Evolutionary conservation across 352 stramenopile species (phyloP).

Genomic region (Globisporangium splendens): DNA sequence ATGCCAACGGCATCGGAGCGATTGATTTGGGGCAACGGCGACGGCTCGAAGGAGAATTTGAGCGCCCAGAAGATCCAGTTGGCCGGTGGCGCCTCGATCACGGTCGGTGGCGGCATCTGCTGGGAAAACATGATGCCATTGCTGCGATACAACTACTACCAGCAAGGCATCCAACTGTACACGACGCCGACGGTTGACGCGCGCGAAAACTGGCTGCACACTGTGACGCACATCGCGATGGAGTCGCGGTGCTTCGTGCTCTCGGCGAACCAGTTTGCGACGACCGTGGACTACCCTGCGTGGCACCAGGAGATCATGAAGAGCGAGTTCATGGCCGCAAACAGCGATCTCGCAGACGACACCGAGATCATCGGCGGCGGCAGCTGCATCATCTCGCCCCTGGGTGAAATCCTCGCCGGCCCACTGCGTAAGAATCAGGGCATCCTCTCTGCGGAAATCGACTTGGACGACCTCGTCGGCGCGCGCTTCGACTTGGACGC

Average conservation of each 20-base stretch:
- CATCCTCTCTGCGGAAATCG: slow-evolving; percentile 20
- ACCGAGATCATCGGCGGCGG: slow-evolving; percentile 21
- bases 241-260: slow-evolving; percentile 29
- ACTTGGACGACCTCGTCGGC: slow-evolving; percentile 19
- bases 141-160: slow-evolving; percentile 24
- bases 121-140: slow-evolving; percentile 32
- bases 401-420: slow-evolving; percentile 21
- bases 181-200: slow-evolving; percentile 20
- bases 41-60: slow-evolving; percentile 21
- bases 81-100: slow-evolving; percentile 4
- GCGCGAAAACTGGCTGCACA: slow-evolving; percentile 22
- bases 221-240: slow-evolving; percentile 24
- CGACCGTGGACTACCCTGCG: slow-evolving; percentile 14
- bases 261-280: slow-evolving; percentile 27
- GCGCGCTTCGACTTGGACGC: slow-evolving; percentile 21
- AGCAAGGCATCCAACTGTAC: slow-evolving; percentile 24
- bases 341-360: slow-evolving; percentile 11
- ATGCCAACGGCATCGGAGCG: slow-evolving; percentile 25
- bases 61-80: slow-evolving; percentile 15
- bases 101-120: slow-evolving; percentile 19
- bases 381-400: slow-evolving; percentile 26
- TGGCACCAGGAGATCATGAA: slow-evolving; percentile 19
- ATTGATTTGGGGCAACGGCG: slow-evolving; percentile 23
- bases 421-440: slow-evolving; percentile 17
- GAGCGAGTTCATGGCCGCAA: background rate